phyloP scores from a whole-genome alignment of 2,329 filamentous ascomycete species.

The Colletotrichum limetticola region DNA sequence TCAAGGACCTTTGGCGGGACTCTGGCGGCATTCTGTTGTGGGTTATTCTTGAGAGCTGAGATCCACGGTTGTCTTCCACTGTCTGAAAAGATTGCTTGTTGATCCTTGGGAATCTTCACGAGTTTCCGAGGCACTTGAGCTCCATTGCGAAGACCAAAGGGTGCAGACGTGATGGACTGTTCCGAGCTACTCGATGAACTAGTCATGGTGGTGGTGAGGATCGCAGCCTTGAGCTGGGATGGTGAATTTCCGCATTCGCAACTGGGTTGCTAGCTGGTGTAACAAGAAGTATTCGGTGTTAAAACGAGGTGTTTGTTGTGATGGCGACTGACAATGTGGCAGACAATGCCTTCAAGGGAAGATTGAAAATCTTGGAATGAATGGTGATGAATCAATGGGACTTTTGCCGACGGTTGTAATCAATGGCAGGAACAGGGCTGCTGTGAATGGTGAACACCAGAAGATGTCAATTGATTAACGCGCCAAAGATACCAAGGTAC shows the following conservation, averaged over 20 bases:
- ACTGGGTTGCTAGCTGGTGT: neutral
- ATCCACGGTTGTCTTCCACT: constrained; percentile 48
- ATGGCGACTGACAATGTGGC: neutral
- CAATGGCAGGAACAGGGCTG: neutral
- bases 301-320: neutral
- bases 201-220: constrained; percentile 3
- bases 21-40: constrained; percentile 41
- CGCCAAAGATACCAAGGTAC: neutral
- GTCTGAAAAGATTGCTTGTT: constrained; percentile 48
- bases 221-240: neutral
- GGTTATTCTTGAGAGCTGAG: constrained; percentile 38
- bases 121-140: constrained; percentile 40
- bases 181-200: constrained; percentile 1
- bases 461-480: neutral
- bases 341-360: neutral
- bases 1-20: constrained; percentile 50
- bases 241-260: constrained; percentile 1
- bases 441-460: neutral
- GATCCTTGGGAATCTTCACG: constrained; percentile 50
- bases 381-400: neutral
- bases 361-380: neutral
- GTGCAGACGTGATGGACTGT: constrained; percentile 6
- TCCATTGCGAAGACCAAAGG: neutral
- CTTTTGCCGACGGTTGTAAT: neutral
- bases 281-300: neutral